phyloP scores from a whole-genome alignment of 1,139 yeast genomes.

The Suhomyces ambrosiae region DNA sequence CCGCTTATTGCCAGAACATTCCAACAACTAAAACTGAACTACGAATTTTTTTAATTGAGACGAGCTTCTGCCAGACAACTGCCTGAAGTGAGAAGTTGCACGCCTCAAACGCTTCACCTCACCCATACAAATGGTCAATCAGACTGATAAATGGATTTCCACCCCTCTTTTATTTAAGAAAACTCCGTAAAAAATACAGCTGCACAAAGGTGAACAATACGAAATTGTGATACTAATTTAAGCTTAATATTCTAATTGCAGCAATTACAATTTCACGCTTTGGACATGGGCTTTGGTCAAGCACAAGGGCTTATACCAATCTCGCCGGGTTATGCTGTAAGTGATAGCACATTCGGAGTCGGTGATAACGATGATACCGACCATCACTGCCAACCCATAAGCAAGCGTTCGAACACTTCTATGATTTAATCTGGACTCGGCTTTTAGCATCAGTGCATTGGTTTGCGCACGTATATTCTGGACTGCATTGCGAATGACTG shows the following conservation, averaged over 20 bases:
- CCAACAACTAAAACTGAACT: no score
- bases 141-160: no score
- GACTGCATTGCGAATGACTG: constrained; percentile 4
- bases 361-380: not conserved
- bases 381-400: not conserved
- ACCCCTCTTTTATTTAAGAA: not conserved
- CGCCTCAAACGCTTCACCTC: no score
- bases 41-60: no score
- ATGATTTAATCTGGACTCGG: no score
- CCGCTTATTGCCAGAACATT: no score
- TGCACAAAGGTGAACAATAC: constrained; percentile 2
- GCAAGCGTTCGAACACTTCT: no score
- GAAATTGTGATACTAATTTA: not conserved
- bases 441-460: not conserved
- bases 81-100: no score
- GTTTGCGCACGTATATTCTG: not conserved
- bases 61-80: no score
- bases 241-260: not conserved
- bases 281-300: not conserved
- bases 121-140: no score
- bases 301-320: not conserved
- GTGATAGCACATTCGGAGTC: not conserved
- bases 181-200: not conserved
- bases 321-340: not conserved
- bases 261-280: constrained; percentile 1